These are phyloP conservation scores for Pseudonitzschia pungens DNA, from an alignment of 108 stramenopile genomes.

Conservation along the genomic window DNA sequence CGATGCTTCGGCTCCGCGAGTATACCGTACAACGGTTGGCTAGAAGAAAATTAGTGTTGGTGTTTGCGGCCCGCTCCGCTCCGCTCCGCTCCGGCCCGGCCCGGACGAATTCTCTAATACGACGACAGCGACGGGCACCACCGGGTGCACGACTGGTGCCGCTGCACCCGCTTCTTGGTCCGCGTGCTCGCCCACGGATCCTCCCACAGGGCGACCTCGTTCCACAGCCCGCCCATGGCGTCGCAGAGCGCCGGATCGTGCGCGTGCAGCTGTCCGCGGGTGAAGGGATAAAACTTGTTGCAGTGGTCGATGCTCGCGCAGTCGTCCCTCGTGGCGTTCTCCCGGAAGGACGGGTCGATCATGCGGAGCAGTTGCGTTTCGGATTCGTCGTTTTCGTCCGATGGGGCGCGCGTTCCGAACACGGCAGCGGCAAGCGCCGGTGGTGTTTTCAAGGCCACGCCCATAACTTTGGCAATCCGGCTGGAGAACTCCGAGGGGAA, in stretches of 20 bases:
- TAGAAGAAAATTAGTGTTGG: no score
- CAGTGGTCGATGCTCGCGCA: slow-evolving; percentile 51
- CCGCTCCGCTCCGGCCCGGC: no score
- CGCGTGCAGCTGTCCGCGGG: slow-evolving; percentile 64
- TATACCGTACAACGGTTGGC: no score
- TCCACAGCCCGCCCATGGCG: slow-evolving; percentile 63
- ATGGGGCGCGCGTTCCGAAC: background rate
- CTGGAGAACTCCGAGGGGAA: background rate
- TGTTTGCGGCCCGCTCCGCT: no score
- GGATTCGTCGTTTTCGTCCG: slow-evolving; percentile 10
- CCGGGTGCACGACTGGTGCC: background rate
- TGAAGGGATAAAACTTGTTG: slow-evolving; percentile 89
- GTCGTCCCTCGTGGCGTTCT: slow-evolving; percentile 18
- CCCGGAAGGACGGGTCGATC: slow-evolving; percentile 31
- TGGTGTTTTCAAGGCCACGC: background rate
- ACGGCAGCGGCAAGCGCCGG: background rate
- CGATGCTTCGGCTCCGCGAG: no score
- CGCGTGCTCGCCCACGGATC: slow-evolving; percentile 36
- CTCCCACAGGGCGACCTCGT: slow-evolving; percentile 60
- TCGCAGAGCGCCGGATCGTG: slow-evolving; percentile 59
- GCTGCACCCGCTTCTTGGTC: background rate
- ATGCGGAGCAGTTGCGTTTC: slow-evolving; percentile 4
- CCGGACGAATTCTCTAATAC: background rate
- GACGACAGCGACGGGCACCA: background rate
- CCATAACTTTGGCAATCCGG: background rate